Percentiles rank a stretch among this genome's conserved stretches.
Evolutionary conservation across 805 yeast species (phyloP).

Genomic region (Kurtzmaniella fragi): DNA sequence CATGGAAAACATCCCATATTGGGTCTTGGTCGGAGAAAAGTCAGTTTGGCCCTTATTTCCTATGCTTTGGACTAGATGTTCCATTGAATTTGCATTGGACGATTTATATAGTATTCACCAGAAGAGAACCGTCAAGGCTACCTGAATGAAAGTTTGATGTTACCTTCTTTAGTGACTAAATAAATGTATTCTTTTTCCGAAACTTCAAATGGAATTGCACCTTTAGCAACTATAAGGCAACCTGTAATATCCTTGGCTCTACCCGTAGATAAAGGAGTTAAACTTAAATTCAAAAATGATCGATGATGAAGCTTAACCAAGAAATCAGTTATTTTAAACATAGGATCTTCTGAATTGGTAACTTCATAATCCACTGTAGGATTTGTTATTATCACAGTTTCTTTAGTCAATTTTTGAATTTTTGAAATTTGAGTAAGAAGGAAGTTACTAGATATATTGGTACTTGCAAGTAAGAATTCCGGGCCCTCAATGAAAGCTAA

Average conservation of each 20-base stretch:
- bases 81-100: constrained; percentile 85
- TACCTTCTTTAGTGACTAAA: constrained; percentile 50
- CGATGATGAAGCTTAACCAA: constrained; percentile 45
- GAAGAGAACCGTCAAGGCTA: constrained; percentile 25
- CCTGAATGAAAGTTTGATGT: constrained; percentile 40
- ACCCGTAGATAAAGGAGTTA: constrained; percentile 73
- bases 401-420: constrained; percentile 26
- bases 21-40: constrained; percentile 87
- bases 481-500: constrained; percentile 42
- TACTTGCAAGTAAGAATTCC: constrained; percentile 43
- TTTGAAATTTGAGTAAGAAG: constrained; percentile 27
- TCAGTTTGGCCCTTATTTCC: constrained; percentile 92
- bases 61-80: constrained; percentile 78
- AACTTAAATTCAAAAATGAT: constrained; percentile 46
- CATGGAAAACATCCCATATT: constrained; percentile 72
- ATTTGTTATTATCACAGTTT: constrained; percentile 31
- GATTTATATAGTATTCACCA: constrained; percentile 53
- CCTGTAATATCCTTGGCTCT: constrained; percentile 83
- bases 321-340: constrained; percentile 43
- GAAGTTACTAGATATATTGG: constrained; percentile 29
- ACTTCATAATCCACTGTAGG: constrained; percentile 25
- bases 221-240: constrained; percentile 53
- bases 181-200: constrained; percentile 62
- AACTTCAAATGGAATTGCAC: constrained; percentile 37
- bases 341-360: constrained; percentile 22